Evolutionary conservation across 345 rosid genomes (phyloP).

Genomic region (Durio zibethinus): DNA sequence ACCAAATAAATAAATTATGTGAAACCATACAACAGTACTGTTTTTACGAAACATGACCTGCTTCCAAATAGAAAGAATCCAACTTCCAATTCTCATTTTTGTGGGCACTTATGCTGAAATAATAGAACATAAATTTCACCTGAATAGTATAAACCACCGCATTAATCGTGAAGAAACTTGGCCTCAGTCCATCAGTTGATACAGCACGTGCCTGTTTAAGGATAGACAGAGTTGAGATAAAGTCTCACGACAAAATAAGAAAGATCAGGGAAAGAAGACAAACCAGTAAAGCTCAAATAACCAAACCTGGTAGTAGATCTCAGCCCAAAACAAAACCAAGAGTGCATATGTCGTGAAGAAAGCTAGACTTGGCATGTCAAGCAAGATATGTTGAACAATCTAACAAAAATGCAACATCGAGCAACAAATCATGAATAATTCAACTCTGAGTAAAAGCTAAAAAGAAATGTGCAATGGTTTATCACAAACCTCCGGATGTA

Average conservation of each 20-base stretch:
- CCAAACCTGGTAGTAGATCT: slow-evolving; percentile 84
- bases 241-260: not conserved
- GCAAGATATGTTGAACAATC: slow-evolving; percentile 74
- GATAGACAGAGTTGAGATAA: slow-evolving; percentile 10
- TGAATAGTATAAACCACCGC: slow-evolving; percentile 70
- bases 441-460: not conserved
- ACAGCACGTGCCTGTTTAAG: slow-evolving; percentile 70
- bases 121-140: slow-evolving; percentile 44
- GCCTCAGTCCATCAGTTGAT: slow-evolving; percentile 81
- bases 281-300: not conserved
- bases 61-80: slow-evolving; percentile 19
- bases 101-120: slow-evolving; percentile 10
- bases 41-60: slow-evolving; percentile 6
- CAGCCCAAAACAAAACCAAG: slow-evolving; percentile 93
- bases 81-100: slow-evolving; percentile 16
- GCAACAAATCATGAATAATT: not conserved
- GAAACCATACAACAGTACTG: not conserved
- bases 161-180: slow-evolving; percentile 75
- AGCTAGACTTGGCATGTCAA: slow-evolving; percentile 85
- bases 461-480: not conserved
- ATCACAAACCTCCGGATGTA: slow-evolving; percentile 54
- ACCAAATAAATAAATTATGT: not conserved
- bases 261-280: not conserved
- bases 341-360: slow-evolving; percentile 93
- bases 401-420: slow-evolving; percentile 20